These are phyloP conservation scores for Wallemia mellicola DNA, from an alignment of 1,284 basidiomycete genomes.

Conservation along the genomic window DNA sequence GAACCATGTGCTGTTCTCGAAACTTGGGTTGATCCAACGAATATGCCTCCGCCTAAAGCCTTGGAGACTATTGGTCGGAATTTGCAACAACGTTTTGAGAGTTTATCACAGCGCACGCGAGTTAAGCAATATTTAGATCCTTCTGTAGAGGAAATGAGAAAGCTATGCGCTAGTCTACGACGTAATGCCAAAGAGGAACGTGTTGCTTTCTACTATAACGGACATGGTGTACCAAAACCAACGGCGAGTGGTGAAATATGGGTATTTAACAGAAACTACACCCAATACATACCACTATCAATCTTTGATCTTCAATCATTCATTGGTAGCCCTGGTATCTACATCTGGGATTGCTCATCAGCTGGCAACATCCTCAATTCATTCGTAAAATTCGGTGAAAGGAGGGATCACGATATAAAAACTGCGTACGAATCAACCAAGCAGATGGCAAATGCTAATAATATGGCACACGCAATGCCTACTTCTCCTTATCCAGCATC, in stretches of 20 bases:
- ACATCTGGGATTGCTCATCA: slow-evolving; percentile 94
- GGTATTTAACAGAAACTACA: slow-evolving; percentile 95
- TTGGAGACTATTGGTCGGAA: slow-evolving; percentile 69
- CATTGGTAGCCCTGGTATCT: slow-evolving; percentile 80
- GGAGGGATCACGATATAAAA: slow-evolving; percentile 46
- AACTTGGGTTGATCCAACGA: slow-evolving; percentile 89
- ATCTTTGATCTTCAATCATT: slow-evolving; percentile 73
- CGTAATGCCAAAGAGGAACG: slow-evolving; percentile 80
- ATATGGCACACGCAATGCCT: slow-evolving; percentile 7
- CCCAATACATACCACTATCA: slow-evolving; percentile 92
- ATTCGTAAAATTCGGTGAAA: slow-evolving; percentile 60
- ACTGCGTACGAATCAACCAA: slow-evolving; percentile 12
- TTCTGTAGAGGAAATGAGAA: slow-evolving; percentile 72
- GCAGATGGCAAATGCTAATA: slow-evolving; percentile 8
- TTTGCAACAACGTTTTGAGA: slow-evolving; percentile 84
- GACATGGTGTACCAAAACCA: slow-evolving; percentile 89
- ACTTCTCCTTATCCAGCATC: slow-evolving; percentile 1
- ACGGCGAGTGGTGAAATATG: slow-evolving; percentile 89
- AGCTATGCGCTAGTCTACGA: slow-evolving; percentile 57
- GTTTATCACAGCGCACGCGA: slow-evolving; percentile 45
- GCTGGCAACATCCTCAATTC: slow-evolving; percentile 79
- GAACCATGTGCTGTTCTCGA: slow-evolving; percentile 82
- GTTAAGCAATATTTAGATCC: slow-evolving; percentile 64
- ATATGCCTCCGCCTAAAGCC: slow-evolving; percentile 59
- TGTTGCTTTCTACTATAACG: slow-evolving; percentile 91